Percentiles rank a stretch among this genome's conserved stretches.
Conservation (phyloP, 83 land plant genomes). For the Diphasiastrum complanatum region DNA sequence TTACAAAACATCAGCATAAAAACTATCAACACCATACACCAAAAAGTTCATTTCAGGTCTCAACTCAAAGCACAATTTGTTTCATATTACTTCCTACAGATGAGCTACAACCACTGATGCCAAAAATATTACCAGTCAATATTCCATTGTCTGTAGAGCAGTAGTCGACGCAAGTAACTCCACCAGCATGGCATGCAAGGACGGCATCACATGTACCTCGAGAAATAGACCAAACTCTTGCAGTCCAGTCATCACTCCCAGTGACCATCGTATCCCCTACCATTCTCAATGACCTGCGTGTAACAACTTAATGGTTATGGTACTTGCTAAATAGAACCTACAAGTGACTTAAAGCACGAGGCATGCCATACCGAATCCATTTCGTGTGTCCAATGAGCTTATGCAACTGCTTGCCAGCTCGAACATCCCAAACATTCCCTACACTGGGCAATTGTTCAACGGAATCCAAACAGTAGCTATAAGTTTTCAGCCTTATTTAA, state of each 20-base stretch:
- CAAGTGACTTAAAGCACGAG: not conserved
- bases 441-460: constrained; percentile 35
- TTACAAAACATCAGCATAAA: no score
- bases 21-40: no score
- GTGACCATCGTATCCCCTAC: constrained; percentile 80
- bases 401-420: constrained; percentile 85
- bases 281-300: constrained; percentile 80
- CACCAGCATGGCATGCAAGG: constrained; percentile 92
- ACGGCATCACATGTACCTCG: constrained; percentile 92
- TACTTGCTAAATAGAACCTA: not conserved
- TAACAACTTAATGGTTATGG: not conserved
- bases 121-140: constrained; percentile 59
- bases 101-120: not conserved
- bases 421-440: constrained; percentile 87
- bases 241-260: constrained; percentile 99
- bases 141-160: constrained; percentile 74
- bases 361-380: constrained; percentile 78
- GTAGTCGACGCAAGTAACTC: constrained; percentile 78
- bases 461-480: not conserved
- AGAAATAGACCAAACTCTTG: constrained; percentile 88
- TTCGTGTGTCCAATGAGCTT: constrained; percentile 77
- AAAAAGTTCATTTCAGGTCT: not conserved
- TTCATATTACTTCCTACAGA: no score
- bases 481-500: not conserved
- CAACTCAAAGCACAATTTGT: no score